These are phyloP conservation scores for Circinella minor DNA, from an alignment of 371 early-diverging fungal genomes.

Conservation along the genomic window DNA sequence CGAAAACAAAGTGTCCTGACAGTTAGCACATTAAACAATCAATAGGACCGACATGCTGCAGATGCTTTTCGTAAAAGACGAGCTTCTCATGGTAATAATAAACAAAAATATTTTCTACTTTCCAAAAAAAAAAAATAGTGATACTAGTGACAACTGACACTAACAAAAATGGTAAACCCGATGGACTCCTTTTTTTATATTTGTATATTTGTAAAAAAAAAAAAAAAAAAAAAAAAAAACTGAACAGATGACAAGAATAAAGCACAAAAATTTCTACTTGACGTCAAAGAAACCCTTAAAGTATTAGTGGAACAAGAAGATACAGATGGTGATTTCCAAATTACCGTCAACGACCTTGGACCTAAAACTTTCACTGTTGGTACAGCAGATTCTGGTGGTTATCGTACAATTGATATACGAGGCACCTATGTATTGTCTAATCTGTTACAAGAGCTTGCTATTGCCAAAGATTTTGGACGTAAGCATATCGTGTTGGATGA, in stretches of 20 bases:
- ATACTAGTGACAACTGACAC: background rate
- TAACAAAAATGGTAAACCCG: too few species aligned
- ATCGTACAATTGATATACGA: slow-evolving; percentile 85
- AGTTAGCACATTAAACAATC: background rate
- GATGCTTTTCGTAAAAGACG: slow-evolving; percentile 35
- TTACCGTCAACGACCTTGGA: slow-evolving; percentile 91
- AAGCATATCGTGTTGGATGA: slow-evolving; percentile 88
- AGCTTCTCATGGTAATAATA: slow-evolving; percentile 51
- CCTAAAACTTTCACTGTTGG: slow-evolving; percentile 90
- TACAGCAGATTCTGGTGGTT: slow-evolving; percentile 88
- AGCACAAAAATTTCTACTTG: slow-evolving; percentile 81
- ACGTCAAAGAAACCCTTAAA: slow-evolving; percentile 85
- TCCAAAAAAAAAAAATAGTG: background rate
- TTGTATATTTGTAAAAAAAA: background rate
- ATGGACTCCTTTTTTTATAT: background rate
- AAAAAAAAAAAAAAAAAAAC: background rate
- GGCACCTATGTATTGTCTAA: slow-evolving; percentile 96
- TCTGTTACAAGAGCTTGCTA: slow-evolving; percentile 91
- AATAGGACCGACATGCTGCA: slow-evolving; percentile 26
- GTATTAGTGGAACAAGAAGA: slow-evolving; percentile 91
- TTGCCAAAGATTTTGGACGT: slow-evolving; percentile 88
- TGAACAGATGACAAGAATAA: slow-evolving; percentile 74
- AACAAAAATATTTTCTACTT: slow-evolving; percentile 2
- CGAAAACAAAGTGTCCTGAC: background rate
- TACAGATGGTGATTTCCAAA: slow-evolving; percentile 93